Conservation (phyloP, 1,139 yeast species). For the Debaryomyces psychrophilus region DNA sequence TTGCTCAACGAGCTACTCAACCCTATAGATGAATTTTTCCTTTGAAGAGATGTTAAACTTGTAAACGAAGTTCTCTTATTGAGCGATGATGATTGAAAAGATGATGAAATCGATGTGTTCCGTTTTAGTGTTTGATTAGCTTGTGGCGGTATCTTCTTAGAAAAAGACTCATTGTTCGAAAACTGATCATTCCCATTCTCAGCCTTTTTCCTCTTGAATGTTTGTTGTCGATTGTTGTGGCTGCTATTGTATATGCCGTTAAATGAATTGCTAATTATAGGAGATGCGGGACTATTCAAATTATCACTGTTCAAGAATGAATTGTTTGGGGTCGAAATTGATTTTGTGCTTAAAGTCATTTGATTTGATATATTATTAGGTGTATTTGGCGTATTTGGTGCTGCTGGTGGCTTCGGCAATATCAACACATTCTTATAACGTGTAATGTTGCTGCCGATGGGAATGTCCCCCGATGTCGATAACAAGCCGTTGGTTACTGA, state of each 20-base stretch:
- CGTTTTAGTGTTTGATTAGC: slow-evolving; percentile 18
- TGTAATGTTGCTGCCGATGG: slow-evolving; percentile 14
- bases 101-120: slow-evolving; percentile 22
- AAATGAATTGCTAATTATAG: slow-evolving; percentile 2
- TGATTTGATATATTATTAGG: slow-evolving; percentile 16
- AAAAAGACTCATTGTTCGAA: slow-evolving; percentile 16
- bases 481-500: slow-evolving; percentile 10
- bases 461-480: slow-evolving; percentile 13
- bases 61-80: slow-evolving; percentile 26
- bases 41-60: slow-evolving; percentile 19
- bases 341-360: slow-evolving; percentile 18
- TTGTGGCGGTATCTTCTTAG: slow-evolving; percentile 17
- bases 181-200: slow-evolving; percentile 26
- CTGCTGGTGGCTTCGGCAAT: slow-evolving; percentile 41
- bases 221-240: slow-evolving; percentile 24
- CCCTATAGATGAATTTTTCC: slow-evolving; percentile 21
- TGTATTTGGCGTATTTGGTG: slow-evolving; percentile 15
- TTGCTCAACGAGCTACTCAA: slow-evolving; percentile 27
- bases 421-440: slow-evolving; percentile 47
- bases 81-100: slow-evolving; percentile 26
- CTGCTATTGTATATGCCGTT: background rate
- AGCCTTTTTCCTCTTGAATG: slow-evolving; percentile 47
- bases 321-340: slow-evolving; percentile 33
- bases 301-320: slow-evolving; percentile 18
- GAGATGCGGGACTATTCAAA: slow-evolving; percentile 15